Percentiles rank a stretch among this genome's conserved stretches.
These are phyloP conservation scores for Purpureocillium lavendulum DNA, from an alignment of 2,329 filamentous ascomycete genomes.

Conservation along the genomic window DNA sequence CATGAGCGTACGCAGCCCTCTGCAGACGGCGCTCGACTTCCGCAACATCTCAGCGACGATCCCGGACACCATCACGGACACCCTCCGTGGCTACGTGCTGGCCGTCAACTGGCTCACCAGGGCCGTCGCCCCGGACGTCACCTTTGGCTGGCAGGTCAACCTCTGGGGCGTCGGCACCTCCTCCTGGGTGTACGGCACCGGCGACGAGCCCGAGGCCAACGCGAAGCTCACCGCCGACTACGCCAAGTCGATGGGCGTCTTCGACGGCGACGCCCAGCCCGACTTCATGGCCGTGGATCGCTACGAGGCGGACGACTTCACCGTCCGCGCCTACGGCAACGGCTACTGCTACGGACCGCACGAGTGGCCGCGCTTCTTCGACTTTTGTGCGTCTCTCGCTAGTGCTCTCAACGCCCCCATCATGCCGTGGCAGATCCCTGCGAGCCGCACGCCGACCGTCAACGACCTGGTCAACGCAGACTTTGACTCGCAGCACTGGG, in stretches of 20 bases:
- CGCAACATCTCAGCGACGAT: neutral
- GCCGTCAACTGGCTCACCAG: constrained; percentile 5
- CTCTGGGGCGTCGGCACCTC: constrained; percentile 2
- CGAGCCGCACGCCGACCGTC: constrained; percentile 1
- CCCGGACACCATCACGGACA: neutral
- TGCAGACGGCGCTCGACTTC: neutral
- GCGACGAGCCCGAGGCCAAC: neutral
- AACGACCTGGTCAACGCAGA: neutral
- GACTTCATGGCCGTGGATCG: constrained; percentile 5
- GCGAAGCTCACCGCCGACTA: neutral
- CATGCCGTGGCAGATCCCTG: constrained; percentile 5
- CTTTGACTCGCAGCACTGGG: constrained; percentile 1
- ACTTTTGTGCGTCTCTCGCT: constrained; percentile 1
- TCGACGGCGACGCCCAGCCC: neutral
- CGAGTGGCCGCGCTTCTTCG: constrained; percentile 4
- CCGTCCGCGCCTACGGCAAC: constrained; percentile 1
- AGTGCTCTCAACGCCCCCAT: neutral
- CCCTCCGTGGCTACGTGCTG: constrained; percentile 1
- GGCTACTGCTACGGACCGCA: constrained; percentile 4
- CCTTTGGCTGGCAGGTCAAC: constrained; percentile 4
- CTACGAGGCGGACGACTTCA: constrained; percentile 5
- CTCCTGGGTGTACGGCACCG: neutral
- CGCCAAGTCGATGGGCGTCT: neutral
- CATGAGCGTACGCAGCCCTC: neutral
- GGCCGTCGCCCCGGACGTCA: neutral